Conservation (phyloP, 1,139 yeast species). For the Groenewaldozyma sp. region DNA sequence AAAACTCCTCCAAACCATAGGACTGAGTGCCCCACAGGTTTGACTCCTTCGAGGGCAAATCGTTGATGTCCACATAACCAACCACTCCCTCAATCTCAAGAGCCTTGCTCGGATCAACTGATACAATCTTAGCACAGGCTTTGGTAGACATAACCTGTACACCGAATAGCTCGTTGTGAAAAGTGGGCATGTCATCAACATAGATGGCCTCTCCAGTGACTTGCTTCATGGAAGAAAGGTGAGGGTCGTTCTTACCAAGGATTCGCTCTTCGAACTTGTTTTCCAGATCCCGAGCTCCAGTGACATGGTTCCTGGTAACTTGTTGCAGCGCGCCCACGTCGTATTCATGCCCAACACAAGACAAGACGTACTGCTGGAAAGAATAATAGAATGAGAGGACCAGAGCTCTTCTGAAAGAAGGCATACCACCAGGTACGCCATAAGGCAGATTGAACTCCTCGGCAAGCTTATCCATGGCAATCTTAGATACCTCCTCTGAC, state of each 20-base stretch:
- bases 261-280: conserved; percentile 31
- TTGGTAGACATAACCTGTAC: conserved; percentile 36
- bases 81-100: conserved; percentile 33
- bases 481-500: conserved; percentile 22
- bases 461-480: conserved; percentile 25
- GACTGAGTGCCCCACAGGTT: conserved; percentile 36
- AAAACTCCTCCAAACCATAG: conserved; percentile 35
- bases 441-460: conserved; percentile 33
- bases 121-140: conserved; percentile 35
- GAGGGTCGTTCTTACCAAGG: conserved; percentile 35
- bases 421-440: conserved; percentile 42
- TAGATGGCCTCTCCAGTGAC: conserved; percentile 39
- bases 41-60: conserved; percentile 30
- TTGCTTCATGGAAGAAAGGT: conserved; percentile 36
- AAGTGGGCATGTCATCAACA: conserved; percentile 37
- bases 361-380: conserved; percentile 29
- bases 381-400: conserved; percentile 38
- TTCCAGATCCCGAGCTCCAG: conserved; percentile 32
- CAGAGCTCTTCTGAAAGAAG: conserved; percentile 34
- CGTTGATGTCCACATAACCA: conserved; percentile 35
- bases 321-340: conserved; percentile 29
- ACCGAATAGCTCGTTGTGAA: conserved; percentile 33
- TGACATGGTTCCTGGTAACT: conserved; percentile 32
- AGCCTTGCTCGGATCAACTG: conserved; percentile 32
- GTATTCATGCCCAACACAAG: conserved; percentile 12